Conservation (phyloP, 257 asterid genomes). For the Ilex asprella region DNA sequence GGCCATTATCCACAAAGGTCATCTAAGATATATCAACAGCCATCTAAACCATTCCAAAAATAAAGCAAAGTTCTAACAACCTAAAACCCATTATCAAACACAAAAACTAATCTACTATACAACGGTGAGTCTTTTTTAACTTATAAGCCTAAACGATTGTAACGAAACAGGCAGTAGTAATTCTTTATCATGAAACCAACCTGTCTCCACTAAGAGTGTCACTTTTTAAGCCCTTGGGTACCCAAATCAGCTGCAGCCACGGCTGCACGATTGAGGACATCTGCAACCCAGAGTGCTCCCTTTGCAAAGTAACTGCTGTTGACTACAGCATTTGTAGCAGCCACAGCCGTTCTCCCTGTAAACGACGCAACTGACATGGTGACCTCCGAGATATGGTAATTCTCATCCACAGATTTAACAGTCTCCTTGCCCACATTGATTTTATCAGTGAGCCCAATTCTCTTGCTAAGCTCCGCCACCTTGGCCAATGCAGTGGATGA, state of each 20-base stretch:
- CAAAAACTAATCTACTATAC: no score
- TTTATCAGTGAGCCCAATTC: conserved; percentile 45
- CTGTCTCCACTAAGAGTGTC: background rate
- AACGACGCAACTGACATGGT: conserved; percentile 35
- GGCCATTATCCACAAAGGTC: no score
- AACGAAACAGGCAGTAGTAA: no score
- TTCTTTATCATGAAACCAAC: no score
- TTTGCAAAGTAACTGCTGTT: conserved; percentile 46
- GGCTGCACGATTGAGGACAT: conserved; percentile 39
- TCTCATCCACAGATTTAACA: conserved; percentile 38
- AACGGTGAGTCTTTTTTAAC: no score
- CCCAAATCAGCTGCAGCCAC: conserved; percentile 51
- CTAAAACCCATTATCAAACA: no score
- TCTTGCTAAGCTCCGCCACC: conserved; percentile 44
- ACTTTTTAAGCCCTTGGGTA: conserved; percentile 16
- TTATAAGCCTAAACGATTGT: no score
- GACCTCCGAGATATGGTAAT: conserved; percentile 34
- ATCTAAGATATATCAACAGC: no score
- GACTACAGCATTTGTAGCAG: conserved; percentile 44
- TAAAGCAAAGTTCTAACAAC: no score
- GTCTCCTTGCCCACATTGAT: conserved; percentile 32
- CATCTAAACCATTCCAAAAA: no score
- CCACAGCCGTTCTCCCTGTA: conserved; percentile 41
- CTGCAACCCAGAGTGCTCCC: conserved; percentile 61
- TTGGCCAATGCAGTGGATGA: conserved; percentile 50